Evolutionary conservation across 208 protist genomes (phyloP).

Genomic region (Wallacemonas sp.): DNA sequence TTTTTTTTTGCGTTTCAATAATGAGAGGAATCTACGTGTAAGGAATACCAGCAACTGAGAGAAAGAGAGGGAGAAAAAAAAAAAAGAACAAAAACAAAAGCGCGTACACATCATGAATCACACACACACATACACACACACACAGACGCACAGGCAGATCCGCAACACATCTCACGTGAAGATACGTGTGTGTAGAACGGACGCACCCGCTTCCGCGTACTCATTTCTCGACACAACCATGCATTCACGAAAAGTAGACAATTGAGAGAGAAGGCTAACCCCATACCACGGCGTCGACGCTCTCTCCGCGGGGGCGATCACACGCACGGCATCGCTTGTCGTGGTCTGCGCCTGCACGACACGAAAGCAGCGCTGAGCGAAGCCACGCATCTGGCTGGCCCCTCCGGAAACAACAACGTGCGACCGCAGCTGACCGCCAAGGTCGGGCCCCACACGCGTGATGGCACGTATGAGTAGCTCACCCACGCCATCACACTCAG

Average conservation of each 20-base stretch:
- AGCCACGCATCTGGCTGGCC: constrained; percentile 87
- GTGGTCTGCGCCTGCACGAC: constrained; percentile 81
- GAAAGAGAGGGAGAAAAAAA: constrained; percentile 5
- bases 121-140: no score
- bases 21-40: neutral
- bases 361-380: constrained; percentile 91
- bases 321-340: constrained; percentile 84
- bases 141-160: no score
- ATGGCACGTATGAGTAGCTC: constrained; percentile 84
- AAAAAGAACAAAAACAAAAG: constrained; percentile 7
- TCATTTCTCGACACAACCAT: constrained; percentile 63
- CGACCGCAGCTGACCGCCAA: constrained; percentile 63
- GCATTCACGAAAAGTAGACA: constrained; percentile 89
- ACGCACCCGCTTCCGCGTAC: constrained; percentile 64
- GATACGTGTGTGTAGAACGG: constrained; percentile 40
- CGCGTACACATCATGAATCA: constrained; percentile 2
- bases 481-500: constrained; percentile 65
- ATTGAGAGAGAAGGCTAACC: constrained; percentile 93
- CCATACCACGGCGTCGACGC: constrained; percentile 93
- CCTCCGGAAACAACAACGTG: constrained; percentile 93
- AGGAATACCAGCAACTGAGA: neutral
- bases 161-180: no score
- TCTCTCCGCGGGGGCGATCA: constrained; percentile 92
- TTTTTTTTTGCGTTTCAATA: neutral
- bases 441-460: constrained; percentile 22